phyloP scores from a whole-genome alignment of 225 moss, liverwort and hornwort species.

The Bryoerythrophyllum caledonicum region DNA sequence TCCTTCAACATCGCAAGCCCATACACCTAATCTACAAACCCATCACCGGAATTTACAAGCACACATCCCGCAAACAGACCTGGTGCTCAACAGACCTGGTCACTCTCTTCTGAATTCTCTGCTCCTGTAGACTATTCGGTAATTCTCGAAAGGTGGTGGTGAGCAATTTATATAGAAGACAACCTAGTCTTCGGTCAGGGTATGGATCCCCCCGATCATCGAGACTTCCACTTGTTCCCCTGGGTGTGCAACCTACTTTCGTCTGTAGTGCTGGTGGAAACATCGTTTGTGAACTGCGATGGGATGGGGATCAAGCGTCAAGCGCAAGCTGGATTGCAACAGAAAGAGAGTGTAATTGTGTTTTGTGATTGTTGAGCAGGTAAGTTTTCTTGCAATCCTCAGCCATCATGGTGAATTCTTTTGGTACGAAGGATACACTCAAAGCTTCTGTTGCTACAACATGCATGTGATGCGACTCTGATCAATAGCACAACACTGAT shows the following conservation, averaged over 20 bases:
- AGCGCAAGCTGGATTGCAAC: neutral
- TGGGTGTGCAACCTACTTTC: neutral
- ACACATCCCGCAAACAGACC: too few relatives aligned
- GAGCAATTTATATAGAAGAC: neutral
- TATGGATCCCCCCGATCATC: constrained; percentile 16
- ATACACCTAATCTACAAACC: neutral
- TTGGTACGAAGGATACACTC: too few relatives aligned
- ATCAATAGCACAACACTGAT: too few relatives aligned
- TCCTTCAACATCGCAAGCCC: constrained; percentile 26
- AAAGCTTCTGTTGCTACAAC: too few relatives aligned
- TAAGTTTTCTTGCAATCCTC: too few relatives aligned
- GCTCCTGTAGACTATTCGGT: neutral
- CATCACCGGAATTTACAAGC: too few relatives aligned
- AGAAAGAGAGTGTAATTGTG: neutral
- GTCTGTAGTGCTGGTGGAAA: neutral
- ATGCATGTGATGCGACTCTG: too few relatives aligned
- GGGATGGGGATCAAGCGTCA: neutral
- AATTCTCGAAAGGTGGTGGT: neutral
- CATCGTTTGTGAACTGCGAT: neutral
- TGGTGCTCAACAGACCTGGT: too few relatives aligned
- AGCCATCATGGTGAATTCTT: too few relatives aligned
- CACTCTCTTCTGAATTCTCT: neutral
- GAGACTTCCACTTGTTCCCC: neutral
- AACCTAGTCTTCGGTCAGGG: neutral
- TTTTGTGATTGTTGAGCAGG: too few relatives aligned